A percentile compares a stretch with the other conserved stretches of the same genome.
Conservation (phyloP, 2,329 filamentous ascomycete genomes). For the Samsoniella hepiali region DNA sequence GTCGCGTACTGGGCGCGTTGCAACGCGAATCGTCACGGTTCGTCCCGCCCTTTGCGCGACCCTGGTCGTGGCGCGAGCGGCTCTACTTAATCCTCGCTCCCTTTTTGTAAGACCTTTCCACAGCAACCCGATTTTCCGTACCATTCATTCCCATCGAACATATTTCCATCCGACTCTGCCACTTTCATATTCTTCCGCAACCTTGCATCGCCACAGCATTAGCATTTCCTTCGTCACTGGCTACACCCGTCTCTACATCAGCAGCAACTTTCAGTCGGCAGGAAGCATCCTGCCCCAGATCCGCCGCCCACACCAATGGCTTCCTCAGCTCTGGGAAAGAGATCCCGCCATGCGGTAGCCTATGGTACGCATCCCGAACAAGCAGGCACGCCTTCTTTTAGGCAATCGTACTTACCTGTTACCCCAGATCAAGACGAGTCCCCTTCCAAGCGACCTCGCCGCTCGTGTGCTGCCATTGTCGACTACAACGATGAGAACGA, state of each 20-base stretch:
- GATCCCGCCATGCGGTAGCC: constrained; percentile 22
- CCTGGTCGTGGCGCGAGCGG: constrained; percentile 25
- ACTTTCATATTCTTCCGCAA: not conserved
- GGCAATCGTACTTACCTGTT: constrained; percentile 9
- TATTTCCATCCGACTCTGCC: not conserved
- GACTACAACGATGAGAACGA: constrained; percentile 65
- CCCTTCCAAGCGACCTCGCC: constrained; percentile 47
- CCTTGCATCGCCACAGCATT: not conserved
- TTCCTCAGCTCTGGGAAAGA: constrained; percentile 26
- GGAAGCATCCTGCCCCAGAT: constrained; percentile 9
- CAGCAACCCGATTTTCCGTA: constrained; percentile 5
- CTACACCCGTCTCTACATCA: not conserved
- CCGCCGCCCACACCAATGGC: constrained; percentile 22
- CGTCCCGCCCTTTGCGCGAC: constrained; percentile 14
- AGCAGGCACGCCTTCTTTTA: not conserved
- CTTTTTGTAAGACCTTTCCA: constrained; percentile 1
- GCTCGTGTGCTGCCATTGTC: constrained; percentile 37
- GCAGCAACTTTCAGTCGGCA: not conserved
- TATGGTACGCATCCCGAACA: constrained; percentile 22
- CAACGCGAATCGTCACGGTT: constrained; percentile 27
- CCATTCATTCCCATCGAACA: not conserved
- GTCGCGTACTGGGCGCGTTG: constrained; percentile 29
- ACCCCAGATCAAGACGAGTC: constrained; percentile 24
- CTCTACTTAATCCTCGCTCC: constrained; percentile 15
- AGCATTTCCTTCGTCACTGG: not conserved